Evolutionary conservation across 495 filamentous ascomycete genomes (phyloP), one percentile per base, ranked within the genome.

Genomic region (Mycothermus thermophilus): DNA sequence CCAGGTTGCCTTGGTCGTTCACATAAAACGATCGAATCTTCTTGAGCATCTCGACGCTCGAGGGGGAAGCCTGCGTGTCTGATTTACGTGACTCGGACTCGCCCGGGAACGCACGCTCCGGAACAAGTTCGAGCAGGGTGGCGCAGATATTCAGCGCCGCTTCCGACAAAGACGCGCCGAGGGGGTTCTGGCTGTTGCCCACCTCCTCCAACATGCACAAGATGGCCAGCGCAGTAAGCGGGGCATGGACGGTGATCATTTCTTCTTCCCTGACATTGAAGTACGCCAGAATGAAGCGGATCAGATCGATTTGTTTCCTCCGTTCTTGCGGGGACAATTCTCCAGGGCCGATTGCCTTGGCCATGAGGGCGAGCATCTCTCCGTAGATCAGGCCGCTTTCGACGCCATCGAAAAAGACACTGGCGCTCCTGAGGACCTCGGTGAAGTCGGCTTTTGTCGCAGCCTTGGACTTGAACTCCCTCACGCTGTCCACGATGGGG

Each of bases 261-360:
- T 99, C 90, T 52, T 96, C 88, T 54, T 96, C 90, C 32, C 77
- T 74, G 22, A 96, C 70, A 58, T 95, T 96, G 68, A 96, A 99
- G 38, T 84, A 75, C 3, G 71, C 62, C 39, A 95, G 60, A 26
- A 93, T 76, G 51, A 96, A 99, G 27, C 69, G 71, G 32, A 85
- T 77, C 18, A 93, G 66, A 14, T 72, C 67, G 34, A 97, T 62
- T 32, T 72, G 76, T 11, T 71, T 67, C 26, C 58, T 54, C 21
- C 64, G 62, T 21, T 74, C 66, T 1, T 51, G 41, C 5, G 26
- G 42, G 11, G 54, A 50, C 16, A 55, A 30, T 13, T 65, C 58
- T 4, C 54, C 55, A 6, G 62, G 47, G 17, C 66, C 58, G 31
- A 88, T 58, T 14, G 75, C 75, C 30, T 67, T 60, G 3, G 64